Evolutionary conservation across 176 grass and related monocot species (phyloP), one percentile per base, ranked within the genome.

Genomic region (Triticum urartu): DNA sequence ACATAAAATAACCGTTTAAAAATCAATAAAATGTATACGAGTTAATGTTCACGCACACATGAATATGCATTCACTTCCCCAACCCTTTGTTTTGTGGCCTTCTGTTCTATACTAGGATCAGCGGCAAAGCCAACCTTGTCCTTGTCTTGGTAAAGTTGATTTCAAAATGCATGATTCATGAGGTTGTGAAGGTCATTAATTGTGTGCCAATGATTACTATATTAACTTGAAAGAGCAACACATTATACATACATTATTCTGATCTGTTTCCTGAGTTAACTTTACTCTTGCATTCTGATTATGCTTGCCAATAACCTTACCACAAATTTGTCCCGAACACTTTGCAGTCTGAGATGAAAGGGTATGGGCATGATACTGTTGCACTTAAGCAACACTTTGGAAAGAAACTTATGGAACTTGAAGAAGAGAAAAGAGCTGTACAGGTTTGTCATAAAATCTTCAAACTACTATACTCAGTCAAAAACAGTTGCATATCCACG

Each of bases 281-380:
- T 24, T 79, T 61, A 83, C 35, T 60, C 64, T 17, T 72, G 39
- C 18, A 17, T 24, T 70, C 66, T 79, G 38, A 26, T 64, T 32
- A 60, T 83, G 24, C 32, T 79, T 86, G 18, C 40, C 22, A 25
- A 63, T n/a, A 81, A 72, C 14, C 77, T 85, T 71, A 70, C 30
- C 30, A 5, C 9, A 18, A 78, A 1, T 88, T 83, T 24, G n/a
- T 84, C 79, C 65, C 26, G 72, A 63, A 75, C 34, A 12, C 40
- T 87, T 13, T 92, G 86, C 90, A 99, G 97, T 94, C 94, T 68
- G 94, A 99, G 90, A 99, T 97, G 90, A 99, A 94, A 97, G 90
- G 91, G 94, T 93, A 92, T 85, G 97, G 97, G 87, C 90, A 86
- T 74, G 92, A 99, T 80, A 93, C 94, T 24, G 76, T 97, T 87